Evolutionary conservation across 805 yeast genomes (phyloP), one percentile per base, ranked within the genome.

Genomic region (Saccharomyces kudriavzevii): DNA sequence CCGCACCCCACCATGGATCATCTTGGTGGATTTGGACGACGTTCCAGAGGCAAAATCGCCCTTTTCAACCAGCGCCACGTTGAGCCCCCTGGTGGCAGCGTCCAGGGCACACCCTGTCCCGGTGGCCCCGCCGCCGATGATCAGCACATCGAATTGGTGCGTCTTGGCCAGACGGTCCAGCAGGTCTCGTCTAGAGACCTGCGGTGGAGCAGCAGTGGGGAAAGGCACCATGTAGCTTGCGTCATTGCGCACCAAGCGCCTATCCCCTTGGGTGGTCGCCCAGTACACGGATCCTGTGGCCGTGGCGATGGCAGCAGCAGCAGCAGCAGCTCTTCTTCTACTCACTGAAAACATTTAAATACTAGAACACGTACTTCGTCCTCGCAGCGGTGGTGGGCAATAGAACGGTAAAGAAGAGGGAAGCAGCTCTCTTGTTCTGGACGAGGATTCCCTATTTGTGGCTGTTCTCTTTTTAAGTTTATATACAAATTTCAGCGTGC

Each of bases 1-100:
- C 65, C 98, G 79, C 46, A 91, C 97, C 69, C 98, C 98, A 60
- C 98, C 98, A 68, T 91, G 98, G 47, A 96, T 96, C 84, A 91
- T 87, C 74, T 91, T 91, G 49, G 98, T 91, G 14, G 96, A 87
- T 65, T 90, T 87, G 35, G 97, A 89, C 8, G 96, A 87, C 14
- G 97, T 92, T 45, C 96, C 97, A 9, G 89, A 78, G 6, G 96
- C 96, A 67, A 87, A 91, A 74, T 91, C 98, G 59, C 82, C 83
- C 67, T 85, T 85, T 71, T 91, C 98, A 55, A 91, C 79, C 54
- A 91, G 70, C 50, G 95, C 87, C 46, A 89, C 96, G 65, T 89
- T 87, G 61, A 90, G 80, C 49, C 97, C 97, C 70, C 98, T 80
- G 46, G 95, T 80, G 28, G 85, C 80, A 40, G 97, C 97, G 72